Conservation (phyloP, 768 basidiomycete genomes). For the Russula ochroleuca region DNA sequence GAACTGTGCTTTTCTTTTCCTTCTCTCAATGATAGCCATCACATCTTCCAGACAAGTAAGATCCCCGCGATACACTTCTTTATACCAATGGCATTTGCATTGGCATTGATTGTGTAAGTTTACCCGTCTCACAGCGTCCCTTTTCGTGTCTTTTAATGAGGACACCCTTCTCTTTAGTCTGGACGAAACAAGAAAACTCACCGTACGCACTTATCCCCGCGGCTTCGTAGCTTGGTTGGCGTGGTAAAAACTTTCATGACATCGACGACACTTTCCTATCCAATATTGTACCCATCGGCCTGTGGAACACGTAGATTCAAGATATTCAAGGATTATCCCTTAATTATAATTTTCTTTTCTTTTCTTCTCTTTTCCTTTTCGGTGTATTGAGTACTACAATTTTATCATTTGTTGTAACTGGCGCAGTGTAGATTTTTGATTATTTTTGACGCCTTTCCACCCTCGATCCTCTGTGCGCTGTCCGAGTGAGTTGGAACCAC, state of each 20-base stretch:
- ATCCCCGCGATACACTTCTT: constrained; percentile 47
- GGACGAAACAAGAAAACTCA: constrained; percentile 25
- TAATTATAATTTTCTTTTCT: neutral
- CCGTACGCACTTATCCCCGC: constrained; percentile 20
- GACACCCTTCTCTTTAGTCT: constrained; percentile 8
- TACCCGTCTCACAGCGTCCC: neutral
- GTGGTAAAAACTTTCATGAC: constrained; percentile 13
- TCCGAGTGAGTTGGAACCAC: too few species aligned
- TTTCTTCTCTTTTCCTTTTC: too few species aligned
- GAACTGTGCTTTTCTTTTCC: too few species aligned
- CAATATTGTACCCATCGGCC: neutral
- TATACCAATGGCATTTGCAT: constrained; percentile 47
- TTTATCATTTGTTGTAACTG: too few species aligned
- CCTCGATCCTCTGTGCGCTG: too few species aligned
- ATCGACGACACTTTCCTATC: neutral
- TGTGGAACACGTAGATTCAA: neutral
- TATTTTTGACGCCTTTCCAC: too few species aligned
- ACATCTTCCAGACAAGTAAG: constrained; percentile 46
- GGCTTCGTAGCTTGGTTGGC: constrained; percentile 23
- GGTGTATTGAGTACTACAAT: neutral
- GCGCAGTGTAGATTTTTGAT: too few species aligned
- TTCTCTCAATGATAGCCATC: constrained; percentile 34
- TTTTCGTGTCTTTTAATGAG: neutral
- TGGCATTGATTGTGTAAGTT: constrained; percentile 29
- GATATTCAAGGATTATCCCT: neutral